Evolutionary conservation across 2,329 filamentous ascomycete genomes (phyloP).

Genomic region (Ambrosiella beaveri): DNA sequence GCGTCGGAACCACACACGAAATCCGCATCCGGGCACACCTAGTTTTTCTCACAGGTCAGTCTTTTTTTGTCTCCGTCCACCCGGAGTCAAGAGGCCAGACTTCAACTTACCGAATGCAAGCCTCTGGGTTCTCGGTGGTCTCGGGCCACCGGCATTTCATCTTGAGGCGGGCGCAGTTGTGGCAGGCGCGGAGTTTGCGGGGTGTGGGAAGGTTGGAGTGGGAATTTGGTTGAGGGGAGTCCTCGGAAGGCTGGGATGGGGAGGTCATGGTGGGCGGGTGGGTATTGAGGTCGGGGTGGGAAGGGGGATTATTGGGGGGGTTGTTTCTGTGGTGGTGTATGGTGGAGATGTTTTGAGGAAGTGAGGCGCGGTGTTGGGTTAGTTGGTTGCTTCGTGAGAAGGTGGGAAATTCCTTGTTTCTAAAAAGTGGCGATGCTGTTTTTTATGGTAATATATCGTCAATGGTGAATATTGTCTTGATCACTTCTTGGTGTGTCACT

Average conservation of each 20-base stretch:
- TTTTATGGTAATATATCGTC: too few relatives aligned
- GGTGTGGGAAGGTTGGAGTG: neutral
- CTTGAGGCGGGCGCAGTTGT: constrained; percentile 21
- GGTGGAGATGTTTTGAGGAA: too few relatives aligned
- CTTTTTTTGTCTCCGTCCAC: neutral
- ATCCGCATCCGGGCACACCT: constrained; percentile 23
- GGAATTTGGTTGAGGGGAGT: neutral
- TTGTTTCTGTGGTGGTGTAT: too few relatives aligned
- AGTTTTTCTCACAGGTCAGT: neutral
- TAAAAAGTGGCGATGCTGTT: too few relatives aligned
- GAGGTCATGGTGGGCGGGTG: neutral
- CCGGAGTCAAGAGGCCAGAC: neutral
- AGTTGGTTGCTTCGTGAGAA: too few relatives aligned
- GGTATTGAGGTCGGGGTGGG: too few relatives aligned
- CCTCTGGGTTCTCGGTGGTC: neutral
- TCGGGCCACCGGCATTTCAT: constrained; percentile 22
- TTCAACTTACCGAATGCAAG: constrained; percentile 17
- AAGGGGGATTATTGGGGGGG: too few relatives aligned
- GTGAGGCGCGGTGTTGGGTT: too few relatives aligned
- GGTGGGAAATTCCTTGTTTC: too few relatives aligned
- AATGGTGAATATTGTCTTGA: too few relatives aligned
- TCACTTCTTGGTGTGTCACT: too few relatives aligned
- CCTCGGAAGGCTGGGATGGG: too few relatives aligned
- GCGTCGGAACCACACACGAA: constrained; percentile 20
- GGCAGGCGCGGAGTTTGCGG: constrained; percentile 20